Evolutionary conservation across 176 grass and related monocot species (phyloP), one percentile per base, ranked within the genome.

Genomic region (Eragrostis nindensis): DNA sequence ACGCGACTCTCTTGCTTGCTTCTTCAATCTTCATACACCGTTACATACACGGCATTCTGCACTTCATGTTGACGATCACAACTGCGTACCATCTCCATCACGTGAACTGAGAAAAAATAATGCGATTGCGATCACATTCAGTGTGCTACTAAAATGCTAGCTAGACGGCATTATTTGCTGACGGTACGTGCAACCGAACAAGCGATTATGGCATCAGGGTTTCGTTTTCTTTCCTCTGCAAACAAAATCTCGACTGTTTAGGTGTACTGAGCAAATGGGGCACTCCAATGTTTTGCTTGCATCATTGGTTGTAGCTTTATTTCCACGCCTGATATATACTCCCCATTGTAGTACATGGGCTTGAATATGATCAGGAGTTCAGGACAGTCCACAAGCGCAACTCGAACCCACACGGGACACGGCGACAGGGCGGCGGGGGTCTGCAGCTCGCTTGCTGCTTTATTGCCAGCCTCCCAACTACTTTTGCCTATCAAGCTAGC

Each of bases 1-100:
- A 88, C 68, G 88, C 71, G 18, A 11, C 14, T 46, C 26, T 42
- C 7, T n/a, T n/a, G n/a, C n/a, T 44, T 10, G 8, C 9, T n/a
- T 29, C 18, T 4, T 18, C 5, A 0, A 16, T 11, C 30, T 3
- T 7, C 26, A 10, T 24, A 1, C 38, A 24, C 64, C 27, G 30
- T 11, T 66, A 19, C 32, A 18, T 27, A 15, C 3, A 8, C 7
- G 18, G 17, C n/a, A 21, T 55, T 7, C 7, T 21, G 14, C 29
- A 29, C 5, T 45, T 7, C 36, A 11, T 36, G 4, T 8, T 25
- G 5, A 32, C 16, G 26, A 5, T 30, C 12, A 26, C 60, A 62
- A 16, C 25, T 17, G 60, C 25, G 30, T 27, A 4, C 68, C 44
- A 44, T 65, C 17, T 32, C 17, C 38, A 41, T 67, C 65, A 8